These are phyloP conservation scores for Furcasterigmium sp. DNA, from an alignment of 2,329 filamentous ascomycete species.

Conservation along the genomic window DNA sequence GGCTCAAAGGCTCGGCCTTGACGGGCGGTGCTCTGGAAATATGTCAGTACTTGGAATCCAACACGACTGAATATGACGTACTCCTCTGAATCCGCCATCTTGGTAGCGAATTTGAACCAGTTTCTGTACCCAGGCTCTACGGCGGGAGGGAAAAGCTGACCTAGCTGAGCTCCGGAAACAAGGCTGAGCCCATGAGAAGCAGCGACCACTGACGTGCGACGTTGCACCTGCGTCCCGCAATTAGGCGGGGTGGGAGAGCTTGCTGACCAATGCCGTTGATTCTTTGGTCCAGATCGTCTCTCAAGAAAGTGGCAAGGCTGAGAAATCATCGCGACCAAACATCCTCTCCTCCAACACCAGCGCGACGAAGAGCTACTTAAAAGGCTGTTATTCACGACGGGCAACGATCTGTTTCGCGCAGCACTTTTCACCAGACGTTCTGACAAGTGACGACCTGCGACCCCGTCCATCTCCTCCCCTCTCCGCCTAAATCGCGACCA, in stretches of 20 bases:
- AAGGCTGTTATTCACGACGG: conserved; percentile 2
- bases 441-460: too few species aligned
- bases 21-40: background rate
- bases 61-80: background rate
- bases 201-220: too few species aligned
- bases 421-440: too few species aligned
- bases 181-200: too few species aligned
- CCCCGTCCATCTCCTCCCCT: conserved; percentile 1
- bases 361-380: conserved; percentile 3
- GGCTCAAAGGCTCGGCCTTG: background rate
- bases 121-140: too few species aligned
- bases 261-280: background rate
- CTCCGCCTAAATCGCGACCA: conserved; percentile 42
- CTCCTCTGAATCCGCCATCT: background rate
- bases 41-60: background rate
- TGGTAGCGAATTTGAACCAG: background rate
- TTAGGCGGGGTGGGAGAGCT: background rate
- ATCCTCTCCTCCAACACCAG: conserved; percentile 10
- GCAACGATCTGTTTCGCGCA: background rate
- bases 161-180: too few species aligned
- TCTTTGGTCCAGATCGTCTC: conserved; percentile 8
- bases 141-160: too few species aligned
- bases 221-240: too few species aligned
- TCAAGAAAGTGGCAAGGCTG: conserved; percentile 35
- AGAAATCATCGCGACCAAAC: conserved; percentile 25